Evolutionary conservation across 177 flowering plant species (phyloP), one percentile per base, ranked within the genome.

Genomic region (Vitis hybrid): DNA sequence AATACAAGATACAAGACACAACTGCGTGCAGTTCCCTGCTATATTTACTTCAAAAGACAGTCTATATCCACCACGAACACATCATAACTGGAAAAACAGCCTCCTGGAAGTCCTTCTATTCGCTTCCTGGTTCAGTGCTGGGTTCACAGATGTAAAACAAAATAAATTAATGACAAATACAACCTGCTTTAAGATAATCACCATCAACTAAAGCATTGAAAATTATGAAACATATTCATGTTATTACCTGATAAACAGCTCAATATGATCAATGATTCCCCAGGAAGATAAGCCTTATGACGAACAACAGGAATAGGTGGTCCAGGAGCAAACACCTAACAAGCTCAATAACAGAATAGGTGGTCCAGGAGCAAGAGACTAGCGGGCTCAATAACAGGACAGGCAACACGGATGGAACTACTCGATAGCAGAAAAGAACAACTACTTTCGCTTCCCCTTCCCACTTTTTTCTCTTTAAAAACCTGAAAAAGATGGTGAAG

Each of bases 391-490:
- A 35, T 6, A 51, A 62, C 54, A 56, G 68, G 68, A 52, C 32
- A 65, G 52, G 70, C 70, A 67, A 64, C 55, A 73, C 40, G 16
- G 57, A 60, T 19, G 9, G 46, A 40, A 40, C 46, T 40, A 16
- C 58, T 67, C 72, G 73, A 78, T 67, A 70, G 74, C n/a, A 27
- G 70, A 54, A 65, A 72, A 58, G 16, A 60, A 62, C 70, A 60
- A 62, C 70, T 65, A 70, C 32, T 10, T 66, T 63, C n/a, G 32
- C 66, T 62, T 56, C 70, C 83, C 86, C 77, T 70, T 63, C 73
- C 82, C 82, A 78, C 75, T 81, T 83, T 84, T 80, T 78, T 57
- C 66, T 75, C 72, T 70, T 67, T 78, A 85, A 91, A 91, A 84
- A 69, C 79, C 79, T 69, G 73, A 75, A 81, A 40, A 83, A 83